Base-by-base conservation (phyloP, 495 filamentous ascomycete genomes). In the Beverwykella pulmonaria region DNA sequence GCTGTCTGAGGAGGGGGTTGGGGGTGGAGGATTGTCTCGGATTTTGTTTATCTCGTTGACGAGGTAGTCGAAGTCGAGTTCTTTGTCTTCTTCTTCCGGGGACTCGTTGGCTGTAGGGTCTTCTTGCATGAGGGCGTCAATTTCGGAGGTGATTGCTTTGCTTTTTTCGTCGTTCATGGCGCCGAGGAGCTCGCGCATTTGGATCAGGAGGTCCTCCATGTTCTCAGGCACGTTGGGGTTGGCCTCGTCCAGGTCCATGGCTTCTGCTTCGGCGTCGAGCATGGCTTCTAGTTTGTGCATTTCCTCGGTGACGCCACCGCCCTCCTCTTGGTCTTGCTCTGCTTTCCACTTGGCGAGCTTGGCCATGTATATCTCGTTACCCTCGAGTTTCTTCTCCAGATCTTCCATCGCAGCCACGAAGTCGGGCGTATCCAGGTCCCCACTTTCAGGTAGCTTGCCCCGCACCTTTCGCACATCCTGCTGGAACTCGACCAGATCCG, bases 111-210 rank as follows among this genome's bases (percentile, higher is more conserved):
- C 55, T 6, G 10, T 15, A 5, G 23, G 23, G 8, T 64, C 36
- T 34, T 49, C 29, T n/a, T 59, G 10, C 17, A 55, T 8, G 3
- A 57, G 12, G 12, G 9, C 44, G 27, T 59, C 30, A 9, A 60
- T 17, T 23, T 66, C 55, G 5, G 32, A 44, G 4, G 10, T 22
- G 17, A 46, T 9, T 14, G 52, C 60, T 39, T 26, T 9, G 17
- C 19, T 29, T 22, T 52, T 26, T 27, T 67, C 52, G 25, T 32
- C 63, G 23, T 44, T 47, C 63, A 56, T 47, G 15, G 30, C 50
- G 4, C 32, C 36, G 25, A 64, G 15, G 22, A 57, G 23, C 20
- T 32, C 52, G 30, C 56, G n/a, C 61, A 48, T 64, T 9, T 50
- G 25, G 22, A 12, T 12, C 8, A 56, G 22, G 19, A 65, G 36